These are phyloP conservation scores for Tagetes patula DNA, from an alignment of 129 eudicot species.

Conservation along the genomic window DNA sequence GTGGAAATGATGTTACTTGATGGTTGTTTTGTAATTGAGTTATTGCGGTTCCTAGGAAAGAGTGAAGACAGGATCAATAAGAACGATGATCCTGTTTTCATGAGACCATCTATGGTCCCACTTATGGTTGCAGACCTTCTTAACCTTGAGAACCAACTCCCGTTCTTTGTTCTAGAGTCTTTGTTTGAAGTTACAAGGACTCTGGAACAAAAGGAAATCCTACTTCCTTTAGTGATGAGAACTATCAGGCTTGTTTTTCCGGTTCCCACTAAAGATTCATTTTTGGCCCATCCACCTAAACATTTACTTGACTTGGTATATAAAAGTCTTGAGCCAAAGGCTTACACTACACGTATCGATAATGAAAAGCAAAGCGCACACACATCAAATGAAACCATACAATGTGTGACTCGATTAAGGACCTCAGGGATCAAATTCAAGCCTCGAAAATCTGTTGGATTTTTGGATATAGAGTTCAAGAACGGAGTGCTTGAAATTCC, in stretches of 20 bases:
- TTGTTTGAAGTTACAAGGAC: constrained; percentile 3
- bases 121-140: constrained; percentile 24
- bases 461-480: constrained; percentile 17
- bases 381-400: neutral
- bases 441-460: neutral
- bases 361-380: neutral
- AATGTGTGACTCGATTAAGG: constrained; percentile 17
- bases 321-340: constrained; percentile 8
- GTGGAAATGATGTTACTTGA: constrained; percentile 35
- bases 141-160: constrained; percentile 33
- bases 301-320: constrained; percentile 25
- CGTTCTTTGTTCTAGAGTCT: constrained; percentile 9
- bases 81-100: constrained; percentile 4
- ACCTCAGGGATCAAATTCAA: constrained; percentile 22
- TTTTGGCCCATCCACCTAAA: neutral
- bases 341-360: constrained; percentile 2
- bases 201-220: neutral
- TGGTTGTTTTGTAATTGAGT: constrained; percentile 27
- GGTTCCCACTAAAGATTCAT: neutral
- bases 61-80: neutral
- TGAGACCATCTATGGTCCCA: constrained; percentile 14
- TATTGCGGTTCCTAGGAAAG: constrained; percentile 7
- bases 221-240: neutral
- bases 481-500: constrained; percentile 23
- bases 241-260: constrained; percentile 13